phyloP scores from a whole-genome alignment of 306 rosid species.

The Ceratonia siliqua region DNA sequence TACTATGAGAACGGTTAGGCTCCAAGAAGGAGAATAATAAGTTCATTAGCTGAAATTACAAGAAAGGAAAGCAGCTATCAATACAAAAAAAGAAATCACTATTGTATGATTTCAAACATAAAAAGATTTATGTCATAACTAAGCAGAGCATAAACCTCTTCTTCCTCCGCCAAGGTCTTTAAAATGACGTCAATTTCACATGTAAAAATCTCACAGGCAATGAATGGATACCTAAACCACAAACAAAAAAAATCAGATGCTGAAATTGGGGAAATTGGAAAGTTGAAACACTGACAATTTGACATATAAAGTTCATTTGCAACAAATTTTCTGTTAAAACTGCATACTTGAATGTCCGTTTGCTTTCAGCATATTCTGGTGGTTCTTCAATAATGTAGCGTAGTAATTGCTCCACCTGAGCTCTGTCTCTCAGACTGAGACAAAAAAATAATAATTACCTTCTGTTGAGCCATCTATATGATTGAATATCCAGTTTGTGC shows the following conservation, averaged over 20 bases:
- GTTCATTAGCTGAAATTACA: slow-evolving; percentile 80
- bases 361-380: slow-evolving; percentile 85
- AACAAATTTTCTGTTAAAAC: slow-evolving; percentile 22
- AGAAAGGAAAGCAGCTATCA: slow-evolving; percentile 14
- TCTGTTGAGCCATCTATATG: slow-evolving; percentile 18
- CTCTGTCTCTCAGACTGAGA: slow-evolving; percentile 82
- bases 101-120: background rate
- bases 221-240: slow-evolving; percentile 84
- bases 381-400: slow-evolving; percentile 81
- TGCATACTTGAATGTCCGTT: slow-evolving; percentile 81
- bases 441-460: slow-evolving; percentile 16
- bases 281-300: slow-evolving; percentile 3
- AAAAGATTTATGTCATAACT: slow-evolving; percentile 10
- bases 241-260: slow-evolving; percentile 36
- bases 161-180: slow-evolving; percentile 96
- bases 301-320: background rate
- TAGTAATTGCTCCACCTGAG: slow-evolving; percentile 89
- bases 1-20: slow-evolving; percentile 73
- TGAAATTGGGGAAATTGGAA: background rate
- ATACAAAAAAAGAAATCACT: slow-evolving; percentile 6
- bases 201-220: slow-evolving; percentile 90
- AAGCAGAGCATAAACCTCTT: slow-evolving; percentile 60
- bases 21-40: slow-evolving; percentile 91
- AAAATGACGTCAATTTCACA: slow-evolving; percentile 98
- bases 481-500: slow-evolving; percentile 14